phyloP scores from a whole-genome alignment of 2,329 filamentous ascomycete genomes.

The Cladophialophora exuberans region DNA sequence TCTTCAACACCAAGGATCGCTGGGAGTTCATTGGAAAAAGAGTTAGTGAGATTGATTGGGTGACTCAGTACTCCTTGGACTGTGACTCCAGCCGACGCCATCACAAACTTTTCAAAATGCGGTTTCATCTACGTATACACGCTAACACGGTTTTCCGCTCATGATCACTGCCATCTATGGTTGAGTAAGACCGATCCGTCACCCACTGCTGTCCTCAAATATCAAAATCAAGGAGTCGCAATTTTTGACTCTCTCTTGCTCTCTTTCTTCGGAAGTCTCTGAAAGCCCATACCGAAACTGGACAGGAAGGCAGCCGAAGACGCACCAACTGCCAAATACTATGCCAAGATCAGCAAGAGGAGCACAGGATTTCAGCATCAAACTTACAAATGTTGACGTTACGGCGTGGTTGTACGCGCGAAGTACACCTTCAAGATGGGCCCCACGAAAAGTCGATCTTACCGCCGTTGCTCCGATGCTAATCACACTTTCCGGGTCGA shows the following conservation, averaged over 20 bases:
- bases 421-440: slow-evolving; percentile 16
- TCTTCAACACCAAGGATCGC: neutral
- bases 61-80: too few relatives aligned
- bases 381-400: slow-evolving; percentile 23
- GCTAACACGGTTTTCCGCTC: too few relatives aligned
- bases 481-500: slow-evolving; percentile 24
- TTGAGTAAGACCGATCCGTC: too few relatives aligned
- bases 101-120: too few relatives aligned
- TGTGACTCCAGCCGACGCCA: too few relatives aligned
- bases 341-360: neutral
- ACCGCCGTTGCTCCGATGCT: slow-evolving; percentile 26
- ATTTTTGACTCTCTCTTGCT: neutral
- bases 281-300: slow-evolving; percentile 10
- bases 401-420: slow-evolving; percentile 29
- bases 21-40: neutral
- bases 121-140: too few relatives aligned
- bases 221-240: neutral
- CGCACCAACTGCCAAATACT: slow-evolving; percentile 6
- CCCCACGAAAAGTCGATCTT: slow-evolving; percentile 17
- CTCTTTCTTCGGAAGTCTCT: slow-evolving; percentile 3
- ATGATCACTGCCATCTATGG: too few relatives aligned
- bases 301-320: slow-evolving; percentile 5
- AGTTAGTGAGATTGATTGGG: slow-evolving; percentile 1
- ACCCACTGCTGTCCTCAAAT: neutral
- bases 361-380: neutral